Evolutionary conservation across 2,329 filamentous ascomycete genomes (phyloP).

Genomic region (Trichoderma sp.): DNA sequence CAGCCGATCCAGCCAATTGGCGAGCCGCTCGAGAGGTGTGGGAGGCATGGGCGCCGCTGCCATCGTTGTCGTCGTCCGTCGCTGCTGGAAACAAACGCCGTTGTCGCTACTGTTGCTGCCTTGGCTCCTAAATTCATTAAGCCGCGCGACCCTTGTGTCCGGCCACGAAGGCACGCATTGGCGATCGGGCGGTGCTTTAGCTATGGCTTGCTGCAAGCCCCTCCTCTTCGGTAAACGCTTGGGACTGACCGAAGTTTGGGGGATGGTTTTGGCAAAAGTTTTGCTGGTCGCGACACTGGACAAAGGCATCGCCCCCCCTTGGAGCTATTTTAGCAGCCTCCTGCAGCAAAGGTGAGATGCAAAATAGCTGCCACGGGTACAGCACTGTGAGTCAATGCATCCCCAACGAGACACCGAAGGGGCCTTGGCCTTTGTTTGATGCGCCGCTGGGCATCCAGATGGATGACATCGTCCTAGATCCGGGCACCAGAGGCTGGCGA

Average conservation of each 20-base stretch:
- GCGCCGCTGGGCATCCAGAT: not conserved
- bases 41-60: not conserved
- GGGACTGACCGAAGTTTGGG: not conserved
- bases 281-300: not conserved
- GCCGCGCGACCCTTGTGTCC: not conserved
- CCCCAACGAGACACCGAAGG: not conserved
- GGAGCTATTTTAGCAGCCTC: not conserved
- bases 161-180: not conserved
- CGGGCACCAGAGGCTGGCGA: not conserved
- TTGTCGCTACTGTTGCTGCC: not conserved
- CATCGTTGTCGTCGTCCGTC: not conserved
- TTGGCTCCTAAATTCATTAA: not conserved
- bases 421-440: not conserved
- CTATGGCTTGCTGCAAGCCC: not conserved
- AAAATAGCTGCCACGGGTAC: not conserved
- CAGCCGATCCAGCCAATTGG: not conserved
- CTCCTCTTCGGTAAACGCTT: not conserved
- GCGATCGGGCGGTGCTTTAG: not conserved
- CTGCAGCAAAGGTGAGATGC: not conserved
- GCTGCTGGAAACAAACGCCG: not conserved
- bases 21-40: not conserved
- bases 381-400: not conserved
- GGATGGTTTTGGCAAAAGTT: not conserved
- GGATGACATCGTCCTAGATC: not conserved
- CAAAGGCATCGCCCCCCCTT: not conserved